A percentile compares a stretch with the other conserved stretches of the same genome.
Evolutionary conservation across 2,329 filamentous ascomycete genomes (phyloP).

Genomic region (Aspergillus brunneoviolaceus): DNA sequence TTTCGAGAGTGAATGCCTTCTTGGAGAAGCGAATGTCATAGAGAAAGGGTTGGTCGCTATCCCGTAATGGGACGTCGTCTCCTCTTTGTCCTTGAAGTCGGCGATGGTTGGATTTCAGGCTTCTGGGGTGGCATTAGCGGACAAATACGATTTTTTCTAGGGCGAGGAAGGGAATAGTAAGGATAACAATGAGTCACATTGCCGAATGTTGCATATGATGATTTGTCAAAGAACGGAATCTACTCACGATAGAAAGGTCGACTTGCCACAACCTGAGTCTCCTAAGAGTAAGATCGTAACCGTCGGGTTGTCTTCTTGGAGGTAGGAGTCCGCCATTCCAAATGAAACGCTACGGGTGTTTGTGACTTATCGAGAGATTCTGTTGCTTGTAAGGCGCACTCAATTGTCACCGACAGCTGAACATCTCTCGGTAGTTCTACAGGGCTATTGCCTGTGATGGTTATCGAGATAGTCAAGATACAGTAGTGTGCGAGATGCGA

Average conservation of each 20-base stretch:
- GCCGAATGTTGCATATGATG: too few relatives aligned
- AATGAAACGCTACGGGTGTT: not conserved
- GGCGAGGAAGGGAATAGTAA: too few relatives aligned
- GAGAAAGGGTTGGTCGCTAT: constrained; percentile 58
- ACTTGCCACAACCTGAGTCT: constrained; percentile 61
- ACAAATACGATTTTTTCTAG: not conserved
- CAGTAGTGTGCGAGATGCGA: not conserved
- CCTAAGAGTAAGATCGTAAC: constrained; percentile 56
- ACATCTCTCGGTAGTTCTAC: not conserved
- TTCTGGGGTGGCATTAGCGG: constrained; percentile 4
- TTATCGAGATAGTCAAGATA: not conserved
- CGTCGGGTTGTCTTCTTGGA: constrained; percentile 11
- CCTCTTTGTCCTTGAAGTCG: constrained; percentile 19
- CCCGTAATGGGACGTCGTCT: constrained; percentile 47
- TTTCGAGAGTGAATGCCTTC: constrained; percentile 54
- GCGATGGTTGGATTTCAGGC: constrained; percentile 22
- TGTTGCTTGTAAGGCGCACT: too few relatives aligned
- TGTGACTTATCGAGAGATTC: not conserved
- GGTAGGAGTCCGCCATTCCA: constrained; percentile 12
- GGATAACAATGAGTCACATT: too few relatives aligned
- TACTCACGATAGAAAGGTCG: constrained; percentile 62
- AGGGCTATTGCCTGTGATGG: not conserved
- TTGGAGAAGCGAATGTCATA: constrained; percentile 60
- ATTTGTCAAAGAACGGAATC: not conserved
- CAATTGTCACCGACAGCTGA: not conserved